Percentiles rank a stretch among this genome's conserved stretches.
These are phyloP conservation scores for Colletotrichum musicola DNA, from an alignment of 2,329 filamentous ascomycete species.

Conservation along the genomic window DNA sequence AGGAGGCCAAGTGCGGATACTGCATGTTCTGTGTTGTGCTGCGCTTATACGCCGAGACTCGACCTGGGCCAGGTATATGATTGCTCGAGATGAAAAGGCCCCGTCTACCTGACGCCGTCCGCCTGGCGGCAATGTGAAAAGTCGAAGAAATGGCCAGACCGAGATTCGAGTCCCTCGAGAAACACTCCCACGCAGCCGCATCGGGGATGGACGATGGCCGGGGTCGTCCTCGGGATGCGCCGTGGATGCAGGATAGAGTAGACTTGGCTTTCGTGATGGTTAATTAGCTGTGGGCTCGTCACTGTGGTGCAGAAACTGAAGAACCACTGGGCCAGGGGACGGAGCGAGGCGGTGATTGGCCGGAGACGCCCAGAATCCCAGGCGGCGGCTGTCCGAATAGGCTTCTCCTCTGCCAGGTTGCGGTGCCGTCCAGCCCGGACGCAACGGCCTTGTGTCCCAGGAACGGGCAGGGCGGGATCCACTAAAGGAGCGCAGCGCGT, in stretches of 20 bases:
- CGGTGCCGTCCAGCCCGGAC: conserved; percentile 24
- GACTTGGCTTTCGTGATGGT: conserved; percentile 21
- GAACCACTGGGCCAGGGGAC: not conserved
- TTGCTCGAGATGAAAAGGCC: too few species aligned
- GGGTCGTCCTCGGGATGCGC: conserved; percentile 2
- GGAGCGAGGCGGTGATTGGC: conserved; percentile 5
- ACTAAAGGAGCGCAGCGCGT: conserved; percentile 31
- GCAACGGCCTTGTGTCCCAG: conserved; percentile 31
- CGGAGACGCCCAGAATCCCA: not conserved
- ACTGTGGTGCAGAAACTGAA: not conserved
- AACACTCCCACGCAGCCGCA: not conserved
- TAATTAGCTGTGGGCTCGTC: conserved; percentile 11
- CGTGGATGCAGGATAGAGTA: not conserved
- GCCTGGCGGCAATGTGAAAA: too few species aligned
- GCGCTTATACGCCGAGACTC: too few species aligned
- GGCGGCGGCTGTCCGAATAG: conserved; percentile 23
- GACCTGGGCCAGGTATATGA: too few species aligned
- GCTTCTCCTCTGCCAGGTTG: conserved; percentile 21
- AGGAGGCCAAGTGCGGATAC: too few species aligned
- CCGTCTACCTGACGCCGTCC: too few species aligned
- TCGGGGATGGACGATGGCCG: not conserved
- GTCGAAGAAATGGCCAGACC: not conserved
- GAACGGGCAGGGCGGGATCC: conserved; percentile 16
- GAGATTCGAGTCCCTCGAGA: not conserved
- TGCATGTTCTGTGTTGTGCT: not conserved